Evolutionary conservation across 768 basidiomycete genomes (phyloP), one percentile per base, ranked within the genome.

Genomic region (Suillus sp.): DNA sequence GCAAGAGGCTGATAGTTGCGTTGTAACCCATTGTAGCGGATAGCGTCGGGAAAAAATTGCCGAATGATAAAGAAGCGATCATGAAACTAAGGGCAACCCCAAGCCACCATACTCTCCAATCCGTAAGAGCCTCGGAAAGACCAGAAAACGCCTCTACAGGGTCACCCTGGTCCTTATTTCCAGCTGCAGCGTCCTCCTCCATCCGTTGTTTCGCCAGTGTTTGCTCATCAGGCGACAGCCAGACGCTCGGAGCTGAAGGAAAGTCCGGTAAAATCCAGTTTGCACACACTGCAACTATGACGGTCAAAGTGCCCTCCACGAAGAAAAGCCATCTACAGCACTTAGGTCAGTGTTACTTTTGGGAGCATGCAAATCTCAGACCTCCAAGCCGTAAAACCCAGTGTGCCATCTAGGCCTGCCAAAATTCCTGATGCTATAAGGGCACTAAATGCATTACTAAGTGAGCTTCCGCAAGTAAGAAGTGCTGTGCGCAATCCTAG

Each of bases 101-200:
- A 55, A 95, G 78, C 84, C 85, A 90, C 89, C 92, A 94, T 42
- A 94, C 88, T 74, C 86, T 90, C 88, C 86, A 87, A 70, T 95
- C 92, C 30, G 78, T 79, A 60, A 91, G 34, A 18, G 90, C 87
- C 68, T 87, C 70, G 8, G 72, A 61, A 8, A 92, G 71, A 14
- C 88, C 89, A 40, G 76, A 74, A n/a, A 74, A 67, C 73, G 9
- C 75, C 75, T 35, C 60, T 67, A 67, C 58, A 27, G 38, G 64
- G 64, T 82, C 81, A 9, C 73, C 78, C 60, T 83, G 75, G 35
- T 78, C 76, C 51, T 81, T 75, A 62, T 86, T 84, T 11, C 81
- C 79, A 22, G 85, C 78, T 25, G 83, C 82, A 34, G 78, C 77
- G 59, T 91, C 89, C 69, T 90, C 89, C 38, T 76, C 76, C 83